Percentiles rank a stretch among this genome's conserved stretches.
These are phyloP conservation scores for Scleromitrula shiraiana DNA, from an alignment of 2,329 filamentous ascomycete species.

Conservation along the genomic window DNA sequence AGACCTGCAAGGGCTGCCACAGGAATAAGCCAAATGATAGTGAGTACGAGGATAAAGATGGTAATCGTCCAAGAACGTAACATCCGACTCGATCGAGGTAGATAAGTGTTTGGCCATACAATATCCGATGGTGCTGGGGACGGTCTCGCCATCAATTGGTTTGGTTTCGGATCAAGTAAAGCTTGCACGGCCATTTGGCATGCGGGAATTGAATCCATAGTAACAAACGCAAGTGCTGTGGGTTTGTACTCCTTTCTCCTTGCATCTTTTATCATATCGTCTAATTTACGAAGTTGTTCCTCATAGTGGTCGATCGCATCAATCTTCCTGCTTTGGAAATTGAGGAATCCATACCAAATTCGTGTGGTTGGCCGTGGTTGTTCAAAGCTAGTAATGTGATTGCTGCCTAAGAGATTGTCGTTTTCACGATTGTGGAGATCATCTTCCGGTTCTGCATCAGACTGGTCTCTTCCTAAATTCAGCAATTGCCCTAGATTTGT, in stretches of 20 bases:
- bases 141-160: conserved; percentile 74
- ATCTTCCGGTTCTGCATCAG: conserved; percentile 31
- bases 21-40: conserved; percentile 80
- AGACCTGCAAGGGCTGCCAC: conserved; percentile 72
- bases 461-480: conserved; percentile 38
- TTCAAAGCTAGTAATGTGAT: conserved; percentile 36
- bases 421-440: conserved; percentile 46
- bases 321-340: conserved; percentile 61
- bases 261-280: conserved; percentile 63
- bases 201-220: conserved; percentile 90
- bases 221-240: conserved; percentile 85
- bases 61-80: conserved; percentile 79
- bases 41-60: conserved; percentile 70
- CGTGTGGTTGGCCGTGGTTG: conserved; percentile 57
- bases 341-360: conserved; percentile 72
- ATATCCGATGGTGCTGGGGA: conserved; percentile 87
- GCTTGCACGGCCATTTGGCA: conserved; percentile 95
- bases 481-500: conserved; percentile 19
- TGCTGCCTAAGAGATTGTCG: conserved; percentile 45
- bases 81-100: conserved; percentile 65
- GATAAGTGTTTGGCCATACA: conserved; percentile 92
- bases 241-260: conserved; percentile 69
- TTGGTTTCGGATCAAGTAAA: conserved; percentile 81
- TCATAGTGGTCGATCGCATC: conserved; percentile 95
- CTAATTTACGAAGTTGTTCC: conserved; percentile 70